These are phyloP conservation scores for Saururus chinensis DNA, from an alignment of 164 flowering plant species.

Conservation along the genomic window DNA sequence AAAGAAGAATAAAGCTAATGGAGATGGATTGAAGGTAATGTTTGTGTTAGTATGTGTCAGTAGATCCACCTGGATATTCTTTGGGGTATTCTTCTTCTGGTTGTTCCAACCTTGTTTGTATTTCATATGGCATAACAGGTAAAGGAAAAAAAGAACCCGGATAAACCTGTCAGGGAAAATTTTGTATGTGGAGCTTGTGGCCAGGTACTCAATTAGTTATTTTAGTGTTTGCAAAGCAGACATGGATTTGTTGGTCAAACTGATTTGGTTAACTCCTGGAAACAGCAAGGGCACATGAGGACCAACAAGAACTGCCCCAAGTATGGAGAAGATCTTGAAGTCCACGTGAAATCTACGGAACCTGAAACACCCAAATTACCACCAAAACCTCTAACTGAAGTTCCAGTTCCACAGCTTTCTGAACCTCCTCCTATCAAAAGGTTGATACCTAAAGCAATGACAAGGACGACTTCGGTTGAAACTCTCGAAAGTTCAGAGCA, in stretches of 20 bases:
- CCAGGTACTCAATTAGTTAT: conserved; percentile 44
- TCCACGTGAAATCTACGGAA: conserved; percentile 37
- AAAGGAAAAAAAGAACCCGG: conserved; percentile 58
- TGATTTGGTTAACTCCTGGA: conserved; percentile 7
- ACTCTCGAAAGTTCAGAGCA: conserved; percentile 44
- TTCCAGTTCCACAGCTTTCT: conserved; percentile 28
- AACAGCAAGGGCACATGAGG: conserved; percentile 93
- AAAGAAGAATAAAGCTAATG: conserved; percentile 54
- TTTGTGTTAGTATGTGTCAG: neutral
- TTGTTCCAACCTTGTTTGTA: neutral
- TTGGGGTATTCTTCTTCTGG: neutral
- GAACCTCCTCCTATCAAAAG: conserved; percentile 39
- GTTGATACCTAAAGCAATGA: conserved; percentile 32
- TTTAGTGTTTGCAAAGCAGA: neutral
- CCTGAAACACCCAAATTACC: conserved; percentile 25
- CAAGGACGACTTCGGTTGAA: conserved; percentile 44
- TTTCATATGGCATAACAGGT: conserved; percentile 24
- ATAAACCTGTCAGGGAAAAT: conserved; percentile 60
- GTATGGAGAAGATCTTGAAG: conserved; percentile 69
- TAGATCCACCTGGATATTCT: too few relatives aligned
- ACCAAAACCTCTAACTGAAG: conserved; percentile 36
- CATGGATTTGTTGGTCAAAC: neutral
- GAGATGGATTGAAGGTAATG: conserved; percentile 53
- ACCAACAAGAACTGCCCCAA: conserved; percentile 96
- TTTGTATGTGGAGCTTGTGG: conserved; percentile 96